These are phyloP conservation scores for Neotropicomus parvogracilis DNA, from an alignment of 1,284 basidiomycete species.

Conservation along the genomic window DNA sequence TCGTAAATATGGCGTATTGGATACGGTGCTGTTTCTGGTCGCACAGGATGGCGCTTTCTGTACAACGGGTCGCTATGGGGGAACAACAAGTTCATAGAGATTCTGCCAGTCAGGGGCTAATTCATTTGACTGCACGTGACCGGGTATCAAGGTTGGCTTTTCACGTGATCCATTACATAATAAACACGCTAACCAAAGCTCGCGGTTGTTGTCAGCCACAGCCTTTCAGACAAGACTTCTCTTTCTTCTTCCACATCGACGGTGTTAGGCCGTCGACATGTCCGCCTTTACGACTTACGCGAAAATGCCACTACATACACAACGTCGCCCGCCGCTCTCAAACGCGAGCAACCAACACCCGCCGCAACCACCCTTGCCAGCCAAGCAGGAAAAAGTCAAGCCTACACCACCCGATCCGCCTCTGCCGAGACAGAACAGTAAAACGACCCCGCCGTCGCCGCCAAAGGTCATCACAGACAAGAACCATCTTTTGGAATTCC, in stretches of 20 bases:
- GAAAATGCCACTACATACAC: constrained; percentile 14
- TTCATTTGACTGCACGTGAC: constrained; percentile 26
- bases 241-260: constrained; percentile 13
- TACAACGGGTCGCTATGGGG: not conserved
- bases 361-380: constrained; percentile 15
- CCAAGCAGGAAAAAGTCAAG: constrained; percentile 33
- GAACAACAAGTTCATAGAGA: not conserved
- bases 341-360: constrained; percentile 29
- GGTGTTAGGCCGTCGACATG: constrained; percentile 37
- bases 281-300: constrained; percentile 15
- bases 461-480: constrained; percentile 75
- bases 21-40: not conserved
- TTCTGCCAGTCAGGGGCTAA: constrained; percentile 30
- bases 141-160: constrained; percentile 19
- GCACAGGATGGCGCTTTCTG: constrained; percentile 1
- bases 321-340: constrained; percentile 30
- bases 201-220: constrained; percentile 27
- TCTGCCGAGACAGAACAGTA: constrained; percentile 73
- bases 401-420: constrained; percentile 46
- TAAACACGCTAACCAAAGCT: constrained; percentile 25
- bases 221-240: not conserved
- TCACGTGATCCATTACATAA: constrained; percentile 33
- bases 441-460: constrained; percentile 77
- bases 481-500: constrained; percentile 53
- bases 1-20: not conserved